Evolutionary conservation across 495 filamentous ascomycete genomes (phyloP).

Genomic region (Entonaema liquescens): DNA sequence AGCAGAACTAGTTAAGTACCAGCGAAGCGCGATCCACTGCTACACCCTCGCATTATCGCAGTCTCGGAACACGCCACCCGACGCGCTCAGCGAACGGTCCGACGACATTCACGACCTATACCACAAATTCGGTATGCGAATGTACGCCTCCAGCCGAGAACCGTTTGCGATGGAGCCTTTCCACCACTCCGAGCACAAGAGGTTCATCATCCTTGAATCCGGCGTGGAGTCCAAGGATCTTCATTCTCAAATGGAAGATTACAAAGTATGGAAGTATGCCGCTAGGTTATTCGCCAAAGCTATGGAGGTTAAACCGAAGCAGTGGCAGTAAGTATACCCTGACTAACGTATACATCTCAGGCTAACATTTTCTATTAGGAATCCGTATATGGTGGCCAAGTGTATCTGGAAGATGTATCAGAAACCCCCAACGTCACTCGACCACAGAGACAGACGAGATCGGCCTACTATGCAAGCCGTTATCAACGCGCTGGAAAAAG

Average conservation of each 20-base stretch:
- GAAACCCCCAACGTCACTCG: slow-evolving; percentile 62
- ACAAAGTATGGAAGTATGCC: slow-evolving; percentile 88
- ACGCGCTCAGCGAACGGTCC: slow-evolving; percentile 67
- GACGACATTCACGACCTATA: slow-evolving; percentile 83
- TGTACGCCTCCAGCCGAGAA: slow-evolving; percentile 90
- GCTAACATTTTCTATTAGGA: slow-evolving; percentile 54
- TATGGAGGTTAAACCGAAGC: slow-evolving; percentile 74
- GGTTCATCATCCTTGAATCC: slow-evolving; percentile 74
- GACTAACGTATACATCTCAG: background rate
- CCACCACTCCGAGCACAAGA: slow-evolving; percentile 73
- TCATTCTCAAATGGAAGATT: slow-evolving; percentile 75
- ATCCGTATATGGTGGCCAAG: slow-evolving; percentile 90
- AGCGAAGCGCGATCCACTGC: slow-evolving; percentile 88
- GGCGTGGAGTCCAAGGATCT: slow-evolving; percentile 73
- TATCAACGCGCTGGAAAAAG: slow-evolving; percentile 66
- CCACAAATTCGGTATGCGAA: slow-evolving; percentile 84
- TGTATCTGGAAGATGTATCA: slow-evolving; percentile 94
- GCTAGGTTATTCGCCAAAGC: slow-evolving; percentile 80
- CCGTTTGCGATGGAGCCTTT: slow-evolving; percentile 92
- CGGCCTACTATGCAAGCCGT: slow-evolving; percentile 67
- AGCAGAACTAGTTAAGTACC: slow-evolving; percentile 73
- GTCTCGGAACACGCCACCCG: slow-evolving; percentile 68
- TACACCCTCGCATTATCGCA: slow-evolving; percentile 88
- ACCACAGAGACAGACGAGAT: slow-evolving; percentile 52
- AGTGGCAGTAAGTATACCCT: slow-evolving; percentile 76